These are phyloP conservation scores for Mucor ambiguus DNA, from an alignment of 371 early-diverging fungal genomes.

Conservation along the genomic window DNA sequence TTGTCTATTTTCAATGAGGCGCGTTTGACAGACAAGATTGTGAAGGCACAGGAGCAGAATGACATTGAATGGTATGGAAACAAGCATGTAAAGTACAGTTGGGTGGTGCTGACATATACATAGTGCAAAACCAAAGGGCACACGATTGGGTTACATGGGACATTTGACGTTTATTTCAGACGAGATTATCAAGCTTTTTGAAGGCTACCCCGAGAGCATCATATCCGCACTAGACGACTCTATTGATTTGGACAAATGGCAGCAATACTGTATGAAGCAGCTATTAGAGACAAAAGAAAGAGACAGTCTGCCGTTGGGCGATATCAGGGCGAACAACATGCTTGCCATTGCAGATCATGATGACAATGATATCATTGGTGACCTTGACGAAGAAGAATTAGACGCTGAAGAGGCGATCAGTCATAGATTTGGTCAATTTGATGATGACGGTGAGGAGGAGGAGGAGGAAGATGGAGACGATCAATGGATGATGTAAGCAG, in stretches of 20 bases:
- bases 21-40: slow-evolving; percentile 75
- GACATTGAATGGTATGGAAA: slow-evolving; percentile 36
- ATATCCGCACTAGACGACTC: slow-evolving; percentile 58
- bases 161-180: slow-evolving; percentile 95
- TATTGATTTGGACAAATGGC: slow-evolving; percentile 83
- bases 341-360: not conserved
- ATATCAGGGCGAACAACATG: slow-evolving; percentile 51
- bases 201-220: slow-evolving; percentile 61
- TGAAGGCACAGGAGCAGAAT: slow-evolving; percentile 63
- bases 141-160: slow-evolving; percentile 94
- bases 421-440: not conserved
- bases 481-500: slow-evolving; percentile 13
- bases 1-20: slow-evolving; percentile 83
- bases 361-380: not conserved
- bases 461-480: slow-evolving; percentile 28
- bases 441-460: not conserved
- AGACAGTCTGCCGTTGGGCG: slow-evolving; percentile 89
- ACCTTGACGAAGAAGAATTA: slow-evolving; percentile 5
- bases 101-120: not conserved
- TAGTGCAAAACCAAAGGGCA: slow-evolving; percentile 78
- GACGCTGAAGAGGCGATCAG: slow-evolving; percentile 3
- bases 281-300: slow-evolving; percentile 85
- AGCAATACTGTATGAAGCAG: slow-evolving; percentile 77
- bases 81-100: not conserved
- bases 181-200: slow-evolving; percentile 85